These are phyloP conservation scores for Fusarium abutilonis DNA, from an alignment of 2,329 filamentous ascomycete species.

Conservation along the genomic window DNA sequence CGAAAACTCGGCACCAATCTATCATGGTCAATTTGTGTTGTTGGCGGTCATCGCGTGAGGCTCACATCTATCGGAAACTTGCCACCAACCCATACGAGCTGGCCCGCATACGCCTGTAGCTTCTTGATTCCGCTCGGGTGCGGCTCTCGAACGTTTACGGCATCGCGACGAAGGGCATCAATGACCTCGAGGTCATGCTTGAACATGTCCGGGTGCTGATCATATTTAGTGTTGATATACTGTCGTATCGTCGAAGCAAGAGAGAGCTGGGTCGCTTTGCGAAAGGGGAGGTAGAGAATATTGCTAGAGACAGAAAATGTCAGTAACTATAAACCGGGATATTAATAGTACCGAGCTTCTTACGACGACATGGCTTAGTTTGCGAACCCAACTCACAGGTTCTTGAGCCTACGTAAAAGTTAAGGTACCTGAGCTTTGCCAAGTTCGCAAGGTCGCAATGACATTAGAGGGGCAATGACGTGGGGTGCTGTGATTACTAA, in stretches of 20 bases:
- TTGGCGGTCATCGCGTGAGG: constrained; percentile 1
- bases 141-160: constrained; percentile 88
- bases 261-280: constrained; percentile 81
- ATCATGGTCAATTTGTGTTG: constrained; percentile 14
- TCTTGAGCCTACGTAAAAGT: constrained; percentile 3
- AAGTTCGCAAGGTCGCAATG: constrained; percentile 33
- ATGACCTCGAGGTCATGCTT: constrained; percentile 84
- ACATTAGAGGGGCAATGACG: constrained; percentile 45
- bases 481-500: constrained; percentile 27
- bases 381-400: constrained; percentile 15
- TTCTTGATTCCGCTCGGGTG: constrained; percentile 87
- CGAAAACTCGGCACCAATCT: constrained; percentile 94
- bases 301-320: constrained; percentile 54
- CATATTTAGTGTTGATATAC: constrained; percentile 98
- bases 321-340: not conserved
- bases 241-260: constrained; percentile 86
- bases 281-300: constrained; percentile 85
- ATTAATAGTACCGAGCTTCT: not conserved
- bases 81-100: constrained; percentile 90
- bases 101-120: constrained; percentile 89
- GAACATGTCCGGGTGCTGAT: constrained; percentile 98
- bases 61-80: constrained; percentile 94
- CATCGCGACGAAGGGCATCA: constrained; percentile 82
- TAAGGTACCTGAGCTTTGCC: constrained; percentile 2
- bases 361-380: constrained; percentile 45